Evolutionary conservation across 768 basidiomycete species (phyloP), one percentile per base, ranked within the genome.

Genomic region (Naganishia friedmannii): DNA sequence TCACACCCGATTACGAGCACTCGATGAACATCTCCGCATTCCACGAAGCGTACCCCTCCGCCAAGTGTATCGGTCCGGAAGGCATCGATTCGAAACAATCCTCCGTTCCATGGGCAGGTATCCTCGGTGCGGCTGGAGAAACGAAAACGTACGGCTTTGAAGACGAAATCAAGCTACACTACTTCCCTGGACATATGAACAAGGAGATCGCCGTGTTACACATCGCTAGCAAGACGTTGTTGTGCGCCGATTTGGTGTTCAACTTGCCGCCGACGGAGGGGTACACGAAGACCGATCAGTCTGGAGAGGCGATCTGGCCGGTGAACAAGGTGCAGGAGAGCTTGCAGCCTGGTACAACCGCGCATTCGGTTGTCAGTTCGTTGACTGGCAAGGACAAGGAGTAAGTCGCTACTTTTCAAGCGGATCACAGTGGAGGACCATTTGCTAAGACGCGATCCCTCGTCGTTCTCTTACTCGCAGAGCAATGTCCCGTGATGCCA

Each of bases 131-230:
- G n/a, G 88, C 89, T 74, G 85, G 87, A 2, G 84, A 86, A 2
- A 83, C 83, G 10, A 88, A 88, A 29, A 83, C 83, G 55, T 92
- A 91, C 73, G 92, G 90, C 0, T 93, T 90, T 73, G 90, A 93
- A 79, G 85, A 80, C 2, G 83, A 84, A 74, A 76, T 78, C 68
- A 71, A 76, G 15, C 70, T 79, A 0, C 75, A 57, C 69, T 88
- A 88, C 74, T 90, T 89, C 75, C 90, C 90, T 1, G 73, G 79
- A 3, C 81, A 82, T 63, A 70, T 81, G 71, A 91, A 90, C 77
- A 89, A 90, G 76, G 92, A 94, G 66, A 86, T 93, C 17, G 90
- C 91, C 0, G 92, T 91, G 81, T 85, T 89, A 70, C 92, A 95
- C 76, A 80, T 83, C 15, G 83, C 86, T 0, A 89, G 88, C 17